phyloP scores from a whole-genome alignment of 495 filamentous ascomycete species.

The Xylaria nigripes region DNA sequence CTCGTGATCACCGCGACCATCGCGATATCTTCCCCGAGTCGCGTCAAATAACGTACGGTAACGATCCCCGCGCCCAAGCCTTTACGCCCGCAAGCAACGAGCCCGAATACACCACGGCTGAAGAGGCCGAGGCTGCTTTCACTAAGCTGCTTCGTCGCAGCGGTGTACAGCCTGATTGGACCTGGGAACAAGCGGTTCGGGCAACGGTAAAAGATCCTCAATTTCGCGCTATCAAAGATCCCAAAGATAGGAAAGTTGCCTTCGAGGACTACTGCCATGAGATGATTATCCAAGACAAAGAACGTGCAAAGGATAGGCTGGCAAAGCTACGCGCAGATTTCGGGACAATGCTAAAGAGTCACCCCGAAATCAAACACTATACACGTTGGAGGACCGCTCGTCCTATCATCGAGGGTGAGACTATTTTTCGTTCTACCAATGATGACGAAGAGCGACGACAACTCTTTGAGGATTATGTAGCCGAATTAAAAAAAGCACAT shows the following conservation, averaged over 20 bases:
- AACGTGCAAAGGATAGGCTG: conserved; percentile 87
- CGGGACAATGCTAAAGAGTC: conserved; percentile 88
- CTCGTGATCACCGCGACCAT: conserved; percentile 28
- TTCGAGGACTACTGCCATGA: conserved; percentile 95
- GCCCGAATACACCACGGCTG: conserved; percentile 73
- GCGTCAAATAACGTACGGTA: conserved; percentile 61
- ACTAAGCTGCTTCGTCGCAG: conserved; percentile 80
- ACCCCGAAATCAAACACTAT: conserved; percentile 96
- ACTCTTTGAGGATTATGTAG: conserved; percentile 89
- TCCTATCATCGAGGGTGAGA: conserved; percentile 91
- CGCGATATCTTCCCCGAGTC: conserved; percentile 54
- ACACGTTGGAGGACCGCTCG: conserved; percentile 96
- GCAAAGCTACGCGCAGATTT: conserved; percentile 92
- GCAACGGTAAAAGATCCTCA: conserved; percentile 88
- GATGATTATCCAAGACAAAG: conserved; percentile 86
- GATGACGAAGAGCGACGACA: conserved; percentile 83
- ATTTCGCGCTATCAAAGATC: conserved; percentile 88
- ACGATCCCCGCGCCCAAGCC: conserved; percentile 53
- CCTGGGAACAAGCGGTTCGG: conserved; percentile 85
- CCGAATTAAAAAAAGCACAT: conserved; percentile 71
- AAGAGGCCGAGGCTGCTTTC: conserved; percentile 93
- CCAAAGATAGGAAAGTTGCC: conserved; percentile 80
- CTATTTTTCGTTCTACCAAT: conserved; percentile 84
- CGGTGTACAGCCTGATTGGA: conserved; percentile 82
- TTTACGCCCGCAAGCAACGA: conserved; percentile 60